These are phyloP conservation scores for Cicer pinnatifidum DNA, from an alignment of 306 rosid species.

Conservation along the genomic window DNA sequence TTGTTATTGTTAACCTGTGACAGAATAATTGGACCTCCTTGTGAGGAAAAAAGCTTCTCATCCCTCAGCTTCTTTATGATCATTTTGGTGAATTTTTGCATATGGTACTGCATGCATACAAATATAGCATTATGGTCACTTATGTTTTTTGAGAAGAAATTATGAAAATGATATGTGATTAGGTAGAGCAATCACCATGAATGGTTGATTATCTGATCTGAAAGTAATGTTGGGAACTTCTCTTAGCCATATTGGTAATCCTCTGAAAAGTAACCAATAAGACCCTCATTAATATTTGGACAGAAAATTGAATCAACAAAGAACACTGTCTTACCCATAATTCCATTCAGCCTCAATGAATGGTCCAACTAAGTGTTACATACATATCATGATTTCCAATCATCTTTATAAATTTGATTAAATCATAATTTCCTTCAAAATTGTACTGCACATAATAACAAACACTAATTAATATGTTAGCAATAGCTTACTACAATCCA, in stretches of 20 bases:
- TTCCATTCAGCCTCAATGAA: conserved; percentile 43
- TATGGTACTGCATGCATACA: conserved; percentile 11
- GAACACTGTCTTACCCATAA: conserved; percentile 25
- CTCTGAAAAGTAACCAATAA: conserved; percentile 20
- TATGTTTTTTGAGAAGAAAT: neutral
- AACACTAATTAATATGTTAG: neutral
- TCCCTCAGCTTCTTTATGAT: conserved; percentile 33
- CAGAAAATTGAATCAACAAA: neutral
- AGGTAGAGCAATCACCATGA: conserved; percentile 22
- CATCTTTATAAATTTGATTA: conserved; percentile 31
- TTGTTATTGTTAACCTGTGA: conserved; percentile 38
- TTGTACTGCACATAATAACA: conserved; percentile 27
- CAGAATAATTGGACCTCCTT: conserved; percentile 42
- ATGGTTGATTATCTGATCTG: conserved; percentile 34
- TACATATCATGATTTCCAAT: conserved; percentile 8
- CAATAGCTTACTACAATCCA: neutral
- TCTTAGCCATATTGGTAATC: conserved; percentile 34
- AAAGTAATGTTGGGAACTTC: conserved; percentile 29
- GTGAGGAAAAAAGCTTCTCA: conserved; percentile 30
- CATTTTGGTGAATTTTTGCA: conserved; percentile 26
- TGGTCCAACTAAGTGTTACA: conserved; percentile 39
- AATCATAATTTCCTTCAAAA: conserved; percentile 36
- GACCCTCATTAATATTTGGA: neutral
- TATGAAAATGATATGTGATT: conserved; percentile 1
- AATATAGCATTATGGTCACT: neutral